Base-by-base conservation (phyloP, 495 filamentous ascomycete species). In the Immersiella caudata region DNA sequence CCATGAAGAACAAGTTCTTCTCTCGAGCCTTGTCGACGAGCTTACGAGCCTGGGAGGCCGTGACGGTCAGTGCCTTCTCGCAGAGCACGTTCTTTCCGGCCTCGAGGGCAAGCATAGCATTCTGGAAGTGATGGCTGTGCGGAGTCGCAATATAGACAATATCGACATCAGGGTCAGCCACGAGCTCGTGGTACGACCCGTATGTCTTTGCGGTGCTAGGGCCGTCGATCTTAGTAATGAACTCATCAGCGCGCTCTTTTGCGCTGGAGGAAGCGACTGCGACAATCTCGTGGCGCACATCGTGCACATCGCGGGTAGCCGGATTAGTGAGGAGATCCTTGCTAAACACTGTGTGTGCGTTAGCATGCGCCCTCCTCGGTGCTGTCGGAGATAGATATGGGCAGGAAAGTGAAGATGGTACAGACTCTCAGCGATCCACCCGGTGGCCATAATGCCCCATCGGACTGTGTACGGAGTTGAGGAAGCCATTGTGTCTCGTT, bases 41-140 rank as follows among this genome's bases (percentile, higher is more conserved):
- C 67, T 90, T 89, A 74, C 85, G 86, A 5, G 91, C 82, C 80
- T 97, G 93, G 14, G 87, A 82, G 11, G 93, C 93, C 74, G 92
- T 97, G 66, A 94, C 91, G 0, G 94, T 97, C 73, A 98, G 90
- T 0, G 94, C 86, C 81, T 98, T 98, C 78, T 97, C 95, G 76
- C 92, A 96, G 25, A 97, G 84, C 3, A 97, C 93, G 71, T 93
- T 80, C 81, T 97, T 97, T 66, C 91, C 91, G 0, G 91, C 92
- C 66, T 91, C 84, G 22, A 97, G 80, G 58, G 87, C 90, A 40
- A 96, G 85, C 85, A 93, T 91, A 56, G 87, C 85, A 74, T 98
- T 95, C 76, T 94, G 91, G 83, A 92, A 97, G 82, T 98, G 94
- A 78, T 97, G 94, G 33, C 91, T 94, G 81, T 97, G 94, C 21